A percentile compares a stretch with the other conserved stretches of the same genome.
Conservation (phyloP, 441 rosid genomes). For the Pelargonium citronellum region DNA sequence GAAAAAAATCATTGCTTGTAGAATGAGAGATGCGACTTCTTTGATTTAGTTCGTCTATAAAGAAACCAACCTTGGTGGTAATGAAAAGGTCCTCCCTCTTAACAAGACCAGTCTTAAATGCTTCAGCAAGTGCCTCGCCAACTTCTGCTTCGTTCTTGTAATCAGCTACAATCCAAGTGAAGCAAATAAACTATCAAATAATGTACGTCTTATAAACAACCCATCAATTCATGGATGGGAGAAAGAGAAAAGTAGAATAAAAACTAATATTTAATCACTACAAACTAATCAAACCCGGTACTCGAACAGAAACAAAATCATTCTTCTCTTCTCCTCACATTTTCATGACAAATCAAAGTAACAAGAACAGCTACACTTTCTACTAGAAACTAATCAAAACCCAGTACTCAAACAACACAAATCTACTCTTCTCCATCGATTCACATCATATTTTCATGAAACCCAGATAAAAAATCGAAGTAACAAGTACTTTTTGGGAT, state of each 20-base stretch:
- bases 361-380: too few species aligned
- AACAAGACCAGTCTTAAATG: slow-evolving; percentile 56
- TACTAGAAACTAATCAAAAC: too few species aligned
- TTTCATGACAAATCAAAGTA: too few species aligned
- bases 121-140: slow-evolving; percentile 80
- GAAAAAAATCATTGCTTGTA: slow-evolving; percentile 4
- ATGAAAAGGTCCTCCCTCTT: slow-evolving; percentile 83
- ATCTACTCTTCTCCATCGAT: too few species aligned
- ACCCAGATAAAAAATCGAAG: too few species aligned
- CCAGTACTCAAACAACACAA: too few species aligned
- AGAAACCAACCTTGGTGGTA: slow-evolving; percentile 61
- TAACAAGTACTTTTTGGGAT: too few species aligned
- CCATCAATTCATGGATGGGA: neutral
- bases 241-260: neutral
- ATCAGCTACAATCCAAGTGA: slow-evolving; percentile 52
- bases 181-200: slow-evolving; percentile 9
- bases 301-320: too few species aligned
- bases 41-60: neutral
- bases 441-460: too few species aligned
- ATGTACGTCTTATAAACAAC: neutral
- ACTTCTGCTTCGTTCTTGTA: slow-evolving; percentile 77
- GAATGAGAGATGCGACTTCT: neutral
- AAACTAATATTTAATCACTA: neutral
- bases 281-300: too few species aligned
- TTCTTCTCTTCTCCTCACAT: too few species aligned